Conservation (phyloP, 257 asterid genomes). For the Solanum lignicaule region DNA sequence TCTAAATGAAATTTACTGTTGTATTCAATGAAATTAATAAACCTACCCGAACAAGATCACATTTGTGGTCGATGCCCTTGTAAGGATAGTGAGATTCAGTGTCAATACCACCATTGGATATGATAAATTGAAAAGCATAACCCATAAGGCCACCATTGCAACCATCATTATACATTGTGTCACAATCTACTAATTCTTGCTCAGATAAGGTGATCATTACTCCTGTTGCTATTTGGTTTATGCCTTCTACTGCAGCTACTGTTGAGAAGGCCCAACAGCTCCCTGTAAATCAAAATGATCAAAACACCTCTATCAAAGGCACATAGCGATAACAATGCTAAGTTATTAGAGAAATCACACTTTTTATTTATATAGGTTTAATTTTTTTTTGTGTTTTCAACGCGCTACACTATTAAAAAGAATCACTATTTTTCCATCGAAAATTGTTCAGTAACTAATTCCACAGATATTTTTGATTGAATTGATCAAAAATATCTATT, state of each 20-base stretch:
- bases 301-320: not conserved
- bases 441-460: not conserved
- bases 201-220: not conserved
- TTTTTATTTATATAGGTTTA: too few species aligned
- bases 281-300: not conserved
- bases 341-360: not conserved
- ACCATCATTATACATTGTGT: constrained; percentile 1
- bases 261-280: constrained; percentile 8
- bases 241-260: constrained; percentile 12
- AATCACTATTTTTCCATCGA: not conserved
- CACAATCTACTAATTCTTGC: constrained; percentile 15
- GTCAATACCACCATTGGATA: constrained; percentile 5
- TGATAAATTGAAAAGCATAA: constrained; percentile 6
- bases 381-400: not conserved
- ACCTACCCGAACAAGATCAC: not conserved
- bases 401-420: not conserved
- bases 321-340: not conserved
- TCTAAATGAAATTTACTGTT: not conserved
- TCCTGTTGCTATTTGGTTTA: constrained; percentile 12
- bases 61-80: not conserved
- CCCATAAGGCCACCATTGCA: constrained; percentile 17
- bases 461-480: not conserved
- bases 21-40: not conserved
- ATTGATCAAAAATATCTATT: too few species aligned
- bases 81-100: constrained; percentile 4